Base-by-base conservation (phyloP, 352 stramenopile genomes). In the Phytophthora quininea region DNA sequence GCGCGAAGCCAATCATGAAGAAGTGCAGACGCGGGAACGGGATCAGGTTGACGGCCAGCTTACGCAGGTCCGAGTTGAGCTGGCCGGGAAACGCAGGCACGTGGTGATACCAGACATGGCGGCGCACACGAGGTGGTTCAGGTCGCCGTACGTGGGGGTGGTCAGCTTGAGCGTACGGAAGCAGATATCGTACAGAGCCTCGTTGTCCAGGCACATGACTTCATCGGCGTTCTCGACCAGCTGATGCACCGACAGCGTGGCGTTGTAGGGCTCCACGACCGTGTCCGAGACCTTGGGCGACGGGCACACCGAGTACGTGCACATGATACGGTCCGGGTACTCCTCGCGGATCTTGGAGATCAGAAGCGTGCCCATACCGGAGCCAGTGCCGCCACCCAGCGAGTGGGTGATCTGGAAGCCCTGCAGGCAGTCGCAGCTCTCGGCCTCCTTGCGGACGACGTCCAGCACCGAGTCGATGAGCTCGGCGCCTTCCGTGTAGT, bases 101-200 rank as follows among this genome's bases (percentile, higher is more conserved):
- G 97, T 99, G 6, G 98, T 99, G 56, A 98, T 99, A 77, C 97
- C 97, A 40, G 95, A 99, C 78, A 99, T 99, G 68, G 97, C 97
- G 27, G 97, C 96, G 54, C 96, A 99, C 77, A 99, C 98, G 45
- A 99, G 85, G 80, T 99, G 94, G 90, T 99, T 99, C 49, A 99
- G 77, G 73, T 99, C 97, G 70, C 94, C 91, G 86, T 99, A 99
- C 24, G 95, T 99, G 31, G 98, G 98, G 42, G 97, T 99, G 60
- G 96, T 97, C 57, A 99, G 89, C 84, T 99, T 99, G 51, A 99
- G 85, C 54, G 98, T 99, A 64, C 97, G 97, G 93, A 99, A 99
- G 89, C 98, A 99, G 88, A 99, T 99, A 76, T 99, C 98, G 85
- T 99, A 99, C 45, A 99, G 89, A 45, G 98, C 98, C 84, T 99